phyloP scores from a whole-genome alignment of 1,284 basidiomycete species.

The Cryptococcus sp. region DNA sequence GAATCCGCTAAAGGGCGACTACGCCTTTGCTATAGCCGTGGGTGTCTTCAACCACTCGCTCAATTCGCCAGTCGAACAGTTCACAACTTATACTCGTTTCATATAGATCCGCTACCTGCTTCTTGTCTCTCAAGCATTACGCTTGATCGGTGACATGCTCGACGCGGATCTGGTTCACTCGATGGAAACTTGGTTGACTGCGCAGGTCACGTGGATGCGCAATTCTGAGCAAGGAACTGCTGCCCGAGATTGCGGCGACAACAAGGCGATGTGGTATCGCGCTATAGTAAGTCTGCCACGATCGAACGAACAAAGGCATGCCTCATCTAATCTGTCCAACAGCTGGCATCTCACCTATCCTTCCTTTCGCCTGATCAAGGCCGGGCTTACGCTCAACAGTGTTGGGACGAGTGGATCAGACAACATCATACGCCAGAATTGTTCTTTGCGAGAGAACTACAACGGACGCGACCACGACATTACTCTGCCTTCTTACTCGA shows the following conservation, averaged over 20 bases:
- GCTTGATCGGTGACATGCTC: slow-evolving; percentile 5
- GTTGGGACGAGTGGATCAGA: slow-evolving; percentile 6
- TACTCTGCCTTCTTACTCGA: slow-evolving; percentile 39
- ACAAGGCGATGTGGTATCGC: slow-evolving; percentile 39
- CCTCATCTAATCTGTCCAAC: neutral
- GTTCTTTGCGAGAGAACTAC: slow-evolving; percentile 26
- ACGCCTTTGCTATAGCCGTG: slow-evolving; percentile 39
- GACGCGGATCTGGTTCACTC: slow-evolving; percentile 4
- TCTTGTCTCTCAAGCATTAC: slow-evolving; percentile 32
- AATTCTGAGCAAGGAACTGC: slow-evolving; percentile 27
- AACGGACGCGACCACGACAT: slow-evolving; percentile 34
- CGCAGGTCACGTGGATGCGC: slow-evolving; percentile 34
- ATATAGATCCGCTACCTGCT: slow-evolving; percentile 35
- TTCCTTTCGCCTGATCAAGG: slow-evolving; percentile 16
- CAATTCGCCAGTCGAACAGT: too few species aligned
- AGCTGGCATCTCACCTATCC: slow-evolving; percentile 32
- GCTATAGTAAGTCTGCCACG: slow-evolving; percentile 31
- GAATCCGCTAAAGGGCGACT: slow-evolving; percentile 26
- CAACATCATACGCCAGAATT: slow-evolving; percentile 13
- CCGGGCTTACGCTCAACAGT: slow-evolving; percentile 7
- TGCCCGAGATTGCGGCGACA: slow-evolving; percentile 26
- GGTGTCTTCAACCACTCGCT: slow-evolving; percentile 10
- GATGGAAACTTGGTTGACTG: slow-evolving; percentile 27
- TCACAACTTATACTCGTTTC: too few species aligned
- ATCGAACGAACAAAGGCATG: neutral